Evolutionary conservation across 352 stramenopile species (phyloP).

Genomic region (Thraustochytrium striatum): DNA sequence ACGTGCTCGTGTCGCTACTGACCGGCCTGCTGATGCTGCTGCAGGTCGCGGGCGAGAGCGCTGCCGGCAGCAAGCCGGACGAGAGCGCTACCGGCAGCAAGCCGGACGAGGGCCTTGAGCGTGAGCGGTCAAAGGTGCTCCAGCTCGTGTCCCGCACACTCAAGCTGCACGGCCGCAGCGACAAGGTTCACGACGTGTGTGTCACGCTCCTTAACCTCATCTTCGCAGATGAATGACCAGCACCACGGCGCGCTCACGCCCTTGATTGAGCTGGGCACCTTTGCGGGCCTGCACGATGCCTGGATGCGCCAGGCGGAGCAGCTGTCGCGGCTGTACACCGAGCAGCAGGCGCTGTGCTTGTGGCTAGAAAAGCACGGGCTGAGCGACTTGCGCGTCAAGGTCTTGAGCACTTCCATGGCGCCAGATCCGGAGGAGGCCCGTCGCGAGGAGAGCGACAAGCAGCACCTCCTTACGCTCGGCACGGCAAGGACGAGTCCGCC

Average conservation of each 20-base stretch:
- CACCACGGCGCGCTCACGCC: background rate
- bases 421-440: background rate
- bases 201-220: conserved; percentile 18
- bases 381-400: conserved; percentile 40
- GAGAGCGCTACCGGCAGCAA: background rate
- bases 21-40: conserved; percentile 37
- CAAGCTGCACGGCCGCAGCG: background rate
- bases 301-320: background rate
- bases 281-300: background rate
- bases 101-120: background rate
- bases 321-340: conserved; percentile 9
- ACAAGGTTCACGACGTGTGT: conserved; percentile 20
- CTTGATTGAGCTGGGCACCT: background rate
- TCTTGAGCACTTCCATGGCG: background rate
- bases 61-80: background rate
- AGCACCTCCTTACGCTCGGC: background rate
- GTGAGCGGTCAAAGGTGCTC: background rate
- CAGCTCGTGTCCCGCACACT: background rate
- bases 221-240: background rate
- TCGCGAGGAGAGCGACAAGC: too few relatives aligned
- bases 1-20: background rate
- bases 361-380: conserved; percentile 37
- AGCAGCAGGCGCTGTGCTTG: conserved; percentile 15
- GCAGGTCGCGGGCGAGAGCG: conserved; percentile 4
- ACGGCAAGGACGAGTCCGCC: background rate